Evolutionary conservation across 2,329 filamentous ascomycete genomes (phyloP), one percentile per base, ranked within the genome.

Genomic region (Mycosphaerella sp.): DNA sequence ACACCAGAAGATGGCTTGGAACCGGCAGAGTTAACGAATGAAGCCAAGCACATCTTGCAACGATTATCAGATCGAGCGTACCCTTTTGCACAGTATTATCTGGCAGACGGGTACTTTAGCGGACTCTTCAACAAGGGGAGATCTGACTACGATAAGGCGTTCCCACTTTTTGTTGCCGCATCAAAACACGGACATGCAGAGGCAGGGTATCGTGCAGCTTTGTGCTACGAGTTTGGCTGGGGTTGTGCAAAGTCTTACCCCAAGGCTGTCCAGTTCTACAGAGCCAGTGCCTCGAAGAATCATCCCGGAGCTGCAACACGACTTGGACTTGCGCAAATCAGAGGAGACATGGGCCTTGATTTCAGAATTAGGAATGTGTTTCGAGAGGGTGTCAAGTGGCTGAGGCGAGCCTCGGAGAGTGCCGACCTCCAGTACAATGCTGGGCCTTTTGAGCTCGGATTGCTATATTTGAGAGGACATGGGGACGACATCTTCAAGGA

Each of bases 141-240:
- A 66, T 84, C 89, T 63, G 93, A 98, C 67, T 86, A 94, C 66
- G 88, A 90, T 65, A 84, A 87, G 36, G 90, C 93, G 0, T 97
- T 97, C 66, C 86, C 89, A 7, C 81, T 97, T 27, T 98, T 98
- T 66, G 79, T 95, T 34, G 81, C 93, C 13, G 93, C 93, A 7
- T 91, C 88, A 63, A 98, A 97, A 73, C 93, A 96, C 71, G 93
- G 93, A 28, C 93, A 98, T 69, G 89, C 93, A 42, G 93, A 98
- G 73, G 93, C 93, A 50, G 90, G 85, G 32, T 98, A 96, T 71
- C 86, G 93, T 49, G 86, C 91, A 46, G 93, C 87, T 13, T 77
- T 98, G 50, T 96, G 90, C 73, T 97, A 97, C 72, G 93, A 98
- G 70, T 97, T 96, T 70, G 93, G 90, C 56, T 98, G 93, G 93